These are phyloP conservation scores for Fraxinus latifolia DNA, from an alignment of 305 asterid species.

Conservation along the genomic window DNA sequence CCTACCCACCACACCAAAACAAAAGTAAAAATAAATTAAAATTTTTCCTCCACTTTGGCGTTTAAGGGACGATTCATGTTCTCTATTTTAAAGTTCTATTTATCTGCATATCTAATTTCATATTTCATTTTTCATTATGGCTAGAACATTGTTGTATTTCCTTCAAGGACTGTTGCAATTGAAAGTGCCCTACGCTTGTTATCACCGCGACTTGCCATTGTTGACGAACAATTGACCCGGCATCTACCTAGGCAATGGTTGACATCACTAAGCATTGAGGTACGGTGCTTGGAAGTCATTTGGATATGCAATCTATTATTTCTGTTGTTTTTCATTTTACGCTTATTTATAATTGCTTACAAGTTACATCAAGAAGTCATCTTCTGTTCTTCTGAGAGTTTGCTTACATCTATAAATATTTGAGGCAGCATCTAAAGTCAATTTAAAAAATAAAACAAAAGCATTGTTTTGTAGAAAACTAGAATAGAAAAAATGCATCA, in stretches of 20 bases:
- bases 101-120: conserved; percentile 26
- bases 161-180: conserved; percentile 84
- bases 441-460: conserved; percentile 5
- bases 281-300: conserved; percentile 26
- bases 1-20: background rate
- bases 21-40: background rate
- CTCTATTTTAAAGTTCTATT: background rate
- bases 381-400: conserved; percentile 9
- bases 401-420: conserved; percentile 3
- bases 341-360: background rate
- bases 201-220: conserved; percentile 87
- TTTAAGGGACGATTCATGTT: conserved; percentile 4
- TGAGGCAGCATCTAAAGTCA: background rate
- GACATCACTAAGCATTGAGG: conserved; percentile 77
- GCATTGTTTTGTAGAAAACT: background rate
- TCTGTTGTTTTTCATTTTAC: conserved; percentile 8
- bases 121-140: conserved; percentile 22
- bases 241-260: conserved; percentile 86
- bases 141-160: conserved; percentile 80
- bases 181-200: conserved; percentile 82
- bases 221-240: conserved; percentile 74
- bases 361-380: conserved; percentile 1
- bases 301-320: conserved; percentile 11
- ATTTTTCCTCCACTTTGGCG: background rate
- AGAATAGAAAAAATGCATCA: background rate